Evolutionary conservation across 1,284 basidiomycete genomes (phyloP), one percentile per base, ranked within the genome.

Genomic region (Calocybe gambosa): DNA sequence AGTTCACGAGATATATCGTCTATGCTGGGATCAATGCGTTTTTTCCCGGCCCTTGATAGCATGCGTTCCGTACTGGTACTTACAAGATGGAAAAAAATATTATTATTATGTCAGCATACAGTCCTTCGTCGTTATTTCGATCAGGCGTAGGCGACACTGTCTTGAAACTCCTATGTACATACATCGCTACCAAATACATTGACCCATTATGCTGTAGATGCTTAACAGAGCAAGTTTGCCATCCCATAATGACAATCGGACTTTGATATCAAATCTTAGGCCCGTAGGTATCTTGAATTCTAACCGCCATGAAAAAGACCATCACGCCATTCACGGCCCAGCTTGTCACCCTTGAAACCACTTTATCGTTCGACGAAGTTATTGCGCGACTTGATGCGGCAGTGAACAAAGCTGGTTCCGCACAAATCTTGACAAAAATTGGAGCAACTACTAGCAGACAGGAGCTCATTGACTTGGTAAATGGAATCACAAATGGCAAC

Each of bases 291-390:
- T 7, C 5, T n/a, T 19, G n/a, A n/a, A n/a, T 18, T 36, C 31
- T 16, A 18, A 4, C 44, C 5, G 25, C 21, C 23, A 63, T 61
- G 58, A 48, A 54, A 42, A 68, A 62, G 51, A 57, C 64, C 5
- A 50, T 67, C 33, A 63, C 63, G 23, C 55, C 64, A 2, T 59
- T 70, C 47, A 62, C 64, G 5, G 65, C 66, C 28, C 67, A 73
- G 46, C 65, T 74, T 12, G 63, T 79, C 50, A 69, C 67, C 2
- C 68, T 71, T 53, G 68, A 70, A 9, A 74, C 74, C 0, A 53
- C 63, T 7, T 56, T 74, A 1, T 59, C 70, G 0, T 63, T 70
- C 50, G 45, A 59, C 3, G 66, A 73, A 40, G 71, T 77, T 20
- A 58, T 70, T 25, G 50, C 64, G 3, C 68, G 72, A n/a, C 62